Conservation (phyloP, 805 yeast genomes). For the Torulaspora maleeae region DNA sequence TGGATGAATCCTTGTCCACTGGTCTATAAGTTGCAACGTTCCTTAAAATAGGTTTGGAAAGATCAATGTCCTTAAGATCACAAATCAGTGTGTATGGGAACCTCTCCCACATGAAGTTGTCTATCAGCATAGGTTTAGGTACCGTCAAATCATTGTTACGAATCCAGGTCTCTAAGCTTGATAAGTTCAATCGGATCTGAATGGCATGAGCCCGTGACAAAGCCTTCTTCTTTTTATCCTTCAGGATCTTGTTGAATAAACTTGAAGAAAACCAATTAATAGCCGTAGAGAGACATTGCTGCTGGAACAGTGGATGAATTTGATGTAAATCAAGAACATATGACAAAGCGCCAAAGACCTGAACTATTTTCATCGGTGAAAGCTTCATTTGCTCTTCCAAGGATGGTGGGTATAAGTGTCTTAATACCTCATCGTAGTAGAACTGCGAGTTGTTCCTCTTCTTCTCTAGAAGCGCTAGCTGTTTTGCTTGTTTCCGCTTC, state of each 20-base stretch:
- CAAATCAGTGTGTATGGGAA: constrained; percentile 38
- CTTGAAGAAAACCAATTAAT: constrained; percentile 71
- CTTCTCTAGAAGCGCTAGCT: constrained; percentile 14
- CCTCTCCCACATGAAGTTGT: constrained; percentile 36
- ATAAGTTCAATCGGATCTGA: constrained; percentile 81
- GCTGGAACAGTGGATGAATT: constrained; percentile 70
- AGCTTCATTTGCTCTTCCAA: constrained; percentile 76
- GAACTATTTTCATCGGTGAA: constrained; percentile 80
- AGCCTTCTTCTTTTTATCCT: constrained; percentile 53
- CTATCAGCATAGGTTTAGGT: constrained; percentile 36
- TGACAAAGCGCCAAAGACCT: constrained; percentile 81
- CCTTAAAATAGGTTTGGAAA: constrained; percentile 19
- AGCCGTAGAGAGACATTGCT: constrained; percentile 73
- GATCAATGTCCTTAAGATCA: constrained; percentile 30
- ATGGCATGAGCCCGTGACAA: constrained; percentile 79
- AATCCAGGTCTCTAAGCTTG: constrained; percentile 91
- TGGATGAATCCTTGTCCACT: constrained; percentile 6
- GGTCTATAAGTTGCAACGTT: constrained; percentile 29
- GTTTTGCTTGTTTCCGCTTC: constrained; percentile 34
- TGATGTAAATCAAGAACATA: constrained; percentile 79
- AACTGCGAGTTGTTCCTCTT: constrained; percentile 10
- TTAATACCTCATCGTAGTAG: constrained; percentile 67
- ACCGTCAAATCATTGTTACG: constrained; percentile 41
- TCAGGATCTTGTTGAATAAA: constrained; percentile 67
- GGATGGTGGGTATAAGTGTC: constrained; percentile 81